Evolutionary conservation across 495 filamentous ascomycete genomes (phyloP).

Genomic region (Evernia prunastri): DNA sequence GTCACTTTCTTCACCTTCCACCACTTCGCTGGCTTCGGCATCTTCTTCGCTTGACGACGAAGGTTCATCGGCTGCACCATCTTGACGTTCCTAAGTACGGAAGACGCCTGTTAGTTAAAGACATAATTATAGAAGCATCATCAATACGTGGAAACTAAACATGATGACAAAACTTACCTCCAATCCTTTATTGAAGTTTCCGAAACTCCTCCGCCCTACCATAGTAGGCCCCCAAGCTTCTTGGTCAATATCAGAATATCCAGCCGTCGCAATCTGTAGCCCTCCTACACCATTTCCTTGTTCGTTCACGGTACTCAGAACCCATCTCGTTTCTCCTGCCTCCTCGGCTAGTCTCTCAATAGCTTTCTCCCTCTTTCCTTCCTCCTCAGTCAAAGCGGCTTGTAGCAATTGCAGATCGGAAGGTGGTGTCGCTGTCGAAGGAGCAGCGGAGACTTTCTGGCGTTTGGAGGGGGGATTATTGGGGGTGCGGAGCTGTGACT

Average conservation of each 20-base stretch:
- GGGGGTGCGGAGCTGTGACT: conserved; percentile 33
- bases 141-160: neutral
- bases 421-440: conserved; percentile 8
- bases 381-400: conserved; percentile 66
- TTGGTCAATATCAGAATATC: conserved; percentile 24
- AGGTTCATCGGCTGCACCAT: neutral
- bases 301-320: conserved; percentile 40
- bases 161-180: conserved; percentile 28
- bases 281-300: conserved; percentile 1
- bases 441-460: conserved; percentile 35
- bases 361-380: conserved; percentile 64
- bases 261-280: conserved; percentile 18
- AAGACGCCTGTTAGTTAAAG: neutral
- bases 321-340: conserved; percentile 83
- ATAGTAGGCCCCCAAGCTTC: conserved; percentile 24
- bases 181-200: conserved; percentile 32
- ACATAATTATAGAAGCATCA: too few relatives aligned
- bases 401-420: conserved; percentile 47
- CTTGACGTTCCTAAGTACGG: conserved; percentile 17
- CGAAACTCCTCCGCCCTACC: conserved; percentile 43
- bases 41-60: conserved; percentile 10
- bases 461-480: conserved; percentile 44
- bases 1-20: conserved; percentile 11
- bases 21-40: conserved; percentile 4
- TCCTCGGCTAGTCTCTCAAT: conserved; percentile 63